These are phyloP conservation scores for Malassezia sympodialis DNA, from an alignment of 1,284 basidiomycete species.

Conservation along the genomic window DNA sequence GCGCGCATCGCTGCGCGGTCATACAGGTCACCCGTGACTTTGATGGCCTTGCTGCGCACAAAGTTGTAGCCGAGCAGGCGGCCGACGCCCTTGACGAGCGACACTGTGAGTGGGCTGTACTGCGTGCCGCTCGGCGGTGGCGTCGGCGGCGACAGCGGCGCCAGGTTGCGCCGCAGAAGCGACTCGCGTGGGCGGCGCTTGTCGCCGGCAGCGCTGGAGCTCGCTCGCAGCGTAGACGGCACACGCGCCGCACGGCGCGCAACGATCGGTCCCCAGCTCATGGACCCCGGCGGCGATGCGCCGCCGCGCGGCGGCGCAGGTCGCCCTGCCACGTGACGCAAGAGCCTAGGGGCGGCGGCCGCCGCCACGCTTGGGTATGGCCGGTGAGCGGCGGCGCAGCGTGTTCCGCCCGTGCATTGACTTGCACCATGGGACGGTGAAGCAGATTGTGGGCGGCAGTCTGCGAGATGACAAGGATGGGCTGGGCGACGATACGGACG, in stretches of 20 bases:
- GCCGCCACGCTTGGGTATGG: background rate
- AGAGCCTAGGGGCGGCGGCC: background rate
- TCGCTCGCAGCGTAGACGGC: constrained; percentile 7
- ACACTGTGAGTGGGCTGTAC: constrained; percentile 30
- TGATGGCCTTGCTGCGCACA: constrained; percentile 52
- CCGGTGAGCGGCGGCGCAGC: constrained; percentile 20
- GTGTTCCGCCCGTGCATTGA: constrained; percentile 92
- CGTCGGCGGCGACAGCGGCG: constrained; percentile 33
- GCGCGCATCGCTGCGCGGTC: constrained; percentile 52
- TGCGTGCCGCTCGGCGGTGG: constrained; percentile 22
- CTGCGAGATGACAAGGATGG: constrained; percentile 52
- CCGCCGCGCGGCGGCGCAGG: background rate
- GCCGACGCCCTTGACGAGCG: constrained; percentile 48
- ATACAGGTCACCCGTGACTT: constrained; percentile 54
- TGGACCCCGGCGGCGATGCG: background rate
- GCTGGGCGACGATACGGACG: constrained; percentile 10
- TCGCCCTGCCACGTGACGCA: background rate
- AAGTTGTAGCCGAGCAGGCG: constrained; percentile 54
- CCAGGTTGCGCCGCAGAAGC: constrained; percentile 18
- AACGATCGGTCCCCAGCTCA: background rate
- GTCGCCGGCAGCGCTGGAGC: background rate
- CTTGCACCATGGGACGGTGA: constrained; percentile 67
- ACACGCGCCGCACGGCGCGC: background rate
- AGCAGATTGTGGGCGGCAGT: constrained; percentile 95
- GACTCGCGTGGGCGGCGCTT: constrained; percentile 16